Percentiles rank a stretch among this genome's conserved stretches.
Conservation (phyloP, 768 basidiomycete genomes). For the Tulasnella sp. region DNA sequence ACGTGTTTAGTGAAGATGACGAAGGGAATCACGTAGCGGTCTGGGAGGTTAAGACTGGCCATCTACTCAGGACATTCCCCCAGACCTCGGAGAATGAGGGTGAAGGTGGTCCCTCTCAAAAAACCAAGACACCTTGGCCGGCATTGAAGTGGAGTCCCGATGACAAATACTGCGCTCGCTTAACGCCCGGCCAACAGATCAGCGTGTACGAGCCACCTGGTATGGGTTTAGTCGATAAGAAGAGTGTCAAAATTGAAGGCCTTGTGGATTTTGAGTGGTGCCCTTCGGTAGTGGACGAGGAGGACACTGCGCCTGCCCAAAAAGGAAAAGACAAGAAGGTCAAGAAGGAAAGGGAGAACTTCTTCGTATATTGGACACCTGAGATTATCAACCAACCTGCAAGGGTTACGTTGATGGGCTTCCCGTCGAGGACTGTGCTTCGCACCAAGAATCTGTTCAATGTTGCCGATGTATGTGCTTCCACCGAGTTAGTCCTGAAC, state of each 20-base stretch:
- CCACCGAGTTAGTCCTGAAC: neutral
- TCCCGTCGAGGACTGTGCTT: slow-evolving; percentile 78
- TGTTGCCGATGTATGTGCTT: slow-evolving; percentile 77
- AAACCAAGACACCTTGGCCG: slow-evolving; percentile 87
- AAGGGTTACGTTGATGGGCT: slow-evolving; percentile 85
- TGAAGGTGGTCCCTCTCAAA: slow-evolving; percentile 41
- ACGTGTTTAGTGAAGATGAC: slow-evolving; percentile 85
- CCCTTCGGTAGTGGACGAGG: slow-evolving; percentile 85
- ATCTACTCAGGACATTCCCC: slow-evolving; percentile 87
- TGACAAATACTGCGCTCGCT: slow-evolving; percentile 88
- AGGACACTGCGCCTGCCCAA: slow-evolving; percentile 62
- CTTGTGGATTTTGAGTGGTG: slow-evolving; percentile 99
- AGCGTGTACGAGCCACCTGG: slow-evolving; percentile 92
- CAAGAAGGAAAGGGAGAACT: slow-evolving; percentile 79
- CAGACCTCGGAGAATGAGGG: slow-evolving; percentile 53
- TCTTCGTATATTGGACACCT: slow-evolving; percentile 96
- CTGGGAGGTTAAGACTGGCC: slow-evolving; percentile 96
- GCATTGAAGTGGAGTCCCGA: slow-evolving; percentile 96
- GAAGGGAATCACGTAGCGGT: slow-evolving; percentile 95
- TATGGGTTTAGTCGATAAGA: slow-evolving; percentile 93
- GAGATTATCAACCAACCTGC: slow-evolving; percentile 96
- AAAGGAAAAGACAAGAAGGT: slow-evolving; percentile 42
- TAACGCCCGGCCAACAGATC: slow-evolving; percentile 88
- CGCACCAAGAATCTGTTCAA: slow-evolving; percentile 97
- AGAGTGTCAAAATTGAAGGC: slow-evolving; percentile 94